A percentile compares a stretch with the other conserved stretches of the same genome.
phyloP scores from a whole-genome alignment of 192 early-diverging fungal genomes.

The Gryganskiella cystojenkinii region DNA sequence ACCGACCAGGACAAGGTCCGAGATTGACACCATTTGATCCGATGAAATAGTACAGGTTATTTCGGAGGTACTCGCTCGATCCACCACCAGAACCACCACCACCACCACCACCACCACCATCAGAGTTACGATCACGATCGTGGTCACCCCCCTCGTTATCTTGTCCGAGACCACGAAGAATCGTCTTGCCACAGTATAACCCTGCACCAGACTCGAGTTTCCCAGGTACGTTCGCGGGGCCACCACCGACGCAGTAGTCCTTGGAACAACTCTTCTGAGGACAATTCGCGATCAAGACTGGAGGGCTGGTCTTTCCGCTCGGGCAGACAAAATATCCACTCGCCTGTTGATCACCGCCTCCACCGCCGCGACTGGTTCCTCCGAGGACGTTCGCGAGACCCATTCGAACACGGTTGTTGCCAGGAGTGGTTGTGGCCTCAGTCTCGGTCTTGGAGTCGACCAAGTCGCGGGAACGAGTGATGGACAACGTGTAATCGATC shows the following conservation, averaged over 20 bases:
- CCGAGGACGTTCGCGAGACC: not conserved
- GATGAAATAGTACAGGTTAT: slow-evolving; percentile 14
- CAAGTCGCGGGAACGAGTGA: not conserved
- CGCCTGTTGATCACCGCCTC: not conserved
- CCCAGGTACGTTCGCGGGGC: slow-evolving; percentile 8
- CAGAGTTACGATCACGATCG: not conserved
- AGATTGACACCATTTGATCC: slow-evolving; percentile 14
- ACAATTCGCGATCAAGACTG: slow-evolving; percentile 7
- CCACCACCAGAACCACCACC: not conserved
- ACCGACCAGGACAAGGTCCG: slow-evolving; percentile 6
- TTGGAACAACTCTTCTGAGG: slow-evolving; percentile 4
- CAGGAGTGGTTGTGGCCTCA: not conserved
- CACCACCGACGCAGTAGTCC: slow-evolving; percentile 21
- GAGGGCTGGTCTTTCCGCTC: not conserved
- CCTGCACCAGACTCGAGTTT: not conserved
- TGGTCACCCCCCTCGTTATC: not conserved
- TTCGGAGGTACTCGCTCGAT: slow-evolving; percentile 1
- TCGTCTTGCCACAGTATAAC: slow-evolving; percentile 2
- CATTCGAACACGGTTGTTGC: too few species aligned
- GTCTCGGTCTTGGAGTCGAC: not conserved
- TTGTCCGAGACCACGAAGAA: not conserved
- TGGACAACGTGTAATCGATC: not conserved
- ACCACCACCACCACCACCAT: not conserved
- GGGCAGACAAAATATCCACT: slow-evolving; percentile 5
- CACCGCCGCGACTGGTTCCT: not conserved